Conservation (phyloP, 768 basidiomycete genomes). For the Sporobolomyces pararoseus region DNA sequence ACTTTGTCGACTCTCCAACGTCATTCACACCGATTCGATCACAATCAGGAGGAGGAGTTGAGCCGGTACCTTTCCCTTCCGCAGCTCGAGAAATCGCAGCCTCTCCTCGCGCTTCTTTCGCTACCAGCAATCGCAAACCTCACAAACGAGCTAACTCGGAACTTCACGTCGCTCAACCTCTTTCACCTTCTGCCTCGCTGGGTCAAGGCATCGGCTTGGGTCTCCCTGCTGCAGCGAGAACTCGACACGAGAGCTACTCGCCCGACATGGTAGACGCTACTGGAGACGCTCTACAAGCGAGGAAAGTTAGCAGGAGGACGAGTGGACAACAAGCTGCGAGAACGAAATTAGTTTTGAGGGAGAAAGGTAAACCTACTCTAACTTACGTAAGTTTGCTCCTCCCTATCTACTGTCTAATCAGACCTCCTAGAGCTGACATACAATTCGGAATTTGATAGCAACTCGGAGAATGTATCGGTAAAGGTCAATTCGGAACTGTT, state of each 20-base stretch:
- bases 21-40: too few species aligned
- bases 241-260: conserved; percentile 31
- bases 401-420: conserved; percentile 21
- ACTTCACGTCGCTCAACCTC: conserved; percentile 21
- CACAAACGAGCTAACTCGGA: conserved; percentile 44
- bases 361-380: conserved; percentile 73
- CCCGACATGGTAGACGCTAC: neutral
- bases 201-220: conserved; percentile 12
- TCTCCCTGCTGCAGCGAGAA: neutral
- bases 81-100: neutral
- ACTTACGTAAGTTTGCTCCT: conserved; percentile 66
- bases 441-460: conserved; percentile 58
- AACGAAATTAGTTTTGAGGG: conserved; percentile 69
- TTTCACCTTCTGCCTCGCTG: neutral
- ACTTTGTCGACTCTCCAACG: neutral
- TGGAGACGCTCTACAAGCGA: neutral
- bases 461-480: conserved; percentile 95
- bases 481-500: conserved; percentile 93
- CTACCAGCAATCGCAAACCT: conserved; percentile 4
- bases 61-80: conserved; percentile 13
- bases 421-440: conserved; percentile 32
- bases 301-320: conserved; percentile 15
- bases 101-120: neutral
- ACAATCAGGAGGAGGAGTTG: neutral
- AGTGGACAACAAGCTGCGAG: conserved; percentile 54